phyloP scores from a whole-genome alignment of 2,329 filamentous ascomycete species.

The Pestalotiopsis fici region DNA sequence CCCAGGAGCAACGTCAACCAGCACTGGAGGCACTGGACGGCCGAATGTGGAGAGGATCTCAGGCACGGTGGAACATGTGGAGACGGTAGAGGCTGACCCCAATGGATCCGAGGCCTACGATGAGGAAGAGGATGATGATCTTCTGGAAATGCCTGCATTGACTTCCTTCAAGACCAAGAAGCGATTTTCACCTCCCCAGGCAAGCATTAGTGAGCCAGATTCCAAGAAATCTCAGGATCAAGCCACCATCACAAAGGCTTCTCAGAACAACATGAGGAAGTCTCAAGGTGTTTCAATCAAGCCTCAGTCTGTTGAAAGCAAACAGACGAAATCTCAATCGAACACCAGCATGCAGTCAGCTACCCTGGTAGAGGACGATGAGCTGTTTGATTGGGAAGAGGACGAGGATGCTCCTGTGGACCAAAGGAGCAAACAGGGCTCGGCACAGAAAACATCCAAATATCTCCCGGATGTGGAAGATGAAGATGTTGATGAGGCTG shows the following conservation, averaged over 20 bases:
- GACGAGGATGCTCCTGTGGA: constrained; percentile 8
- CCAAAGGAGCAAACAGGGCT: constrained; percentile 18
- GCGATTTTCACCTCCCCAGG: constrained; percentile 22
- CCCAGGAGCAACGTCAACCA: constrained; percentile 10
- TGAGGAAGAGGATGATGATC: constrained; percentile 16
- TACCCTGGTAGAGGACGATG: constrained; percentile 35
- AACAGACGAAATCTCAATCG: background rate
- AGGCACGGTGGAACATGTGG: background rate
- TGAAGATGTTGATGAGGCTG: constrained; percentile 28
- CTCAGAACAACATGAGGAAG: constrained; percentile 4
- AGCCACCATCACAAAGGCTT: constrained; percentile 5
- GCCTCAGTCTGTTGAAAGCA: background rate
- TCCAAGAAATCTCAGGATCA: constrained; percentile 10
- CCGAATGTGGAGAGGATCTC: background rate
- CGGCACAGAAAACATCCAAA: constrained; percentile 23
- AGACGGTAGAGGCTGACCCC: constrained; percentile 11
- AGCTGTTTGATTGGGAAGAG: constrained; percentile 48
- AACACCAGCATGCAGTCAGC: background rate
- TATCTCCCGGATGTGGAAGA: constrained; percentile 35
- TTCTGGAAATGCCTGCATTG: constrained; percentile 27
- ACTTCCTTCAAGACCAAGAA: constrained; percentile 28
- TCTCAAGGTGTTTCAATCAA: background rate
- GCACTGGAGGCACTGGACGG: background rate
- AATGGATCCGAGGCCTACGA: constrained; percentile 11
- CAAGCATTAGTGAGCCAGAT: background rate